Evolutionary conservation across 768 basidiomycete species (phyloP).

Genomic region (Lactarius hengduanensis): DNA sequence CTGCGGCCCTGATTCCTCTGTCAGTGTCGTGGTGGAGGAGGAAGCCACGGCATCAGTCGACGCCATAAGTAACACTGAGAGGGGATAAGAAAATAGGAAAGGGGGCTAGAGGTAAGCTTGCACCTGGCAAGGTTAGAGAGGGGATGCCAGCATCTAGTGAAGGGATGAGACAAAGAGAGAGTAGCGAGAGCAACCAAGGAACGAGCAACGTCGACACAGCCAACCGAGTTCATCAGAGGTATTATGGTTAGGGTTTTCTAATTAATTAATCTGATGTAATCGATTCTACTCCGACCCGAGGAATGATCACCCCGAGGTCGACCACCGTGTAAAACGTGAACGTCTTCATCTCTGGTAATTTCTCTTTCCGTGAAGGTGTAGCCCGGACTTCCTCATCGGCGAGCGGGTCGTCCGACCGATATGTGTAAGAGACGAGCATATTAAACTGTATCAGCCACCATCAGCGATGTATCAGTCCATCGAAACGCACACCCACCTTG

Average conservation of each 20-base stretch:
- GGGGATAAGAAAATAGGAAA: slow-evolving; percentile 16
- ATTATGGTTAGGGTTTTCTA: slow-evolving; percentile 17
- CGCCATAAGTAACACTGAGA: slow-evolving; percentile 31
- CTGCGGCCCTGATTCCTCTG: slow-evolving; percentile 43
- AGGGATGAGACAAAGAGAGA: slow-evolving; percentile 1
- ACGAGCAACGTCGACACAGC: not conserved
- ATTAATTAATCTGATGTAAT: not conserved
- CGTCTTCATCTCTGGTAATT: slow-evolving; percentile 73
- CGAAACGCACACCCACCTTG: slow-evolving; percentile 52
- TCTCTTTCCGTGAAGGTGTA: slow-evolving; percentile 43
- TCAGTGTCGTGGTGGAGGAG: slow-evolving; percentile 9
- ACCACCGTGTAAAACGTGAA: slow-evolving; percentile 89
- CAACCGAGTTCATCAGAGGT: not conserved
- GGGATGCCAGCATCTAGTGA: slow-evolving; percentile 26
- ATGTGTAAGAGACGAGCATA: slow-evolving; percentile 92
- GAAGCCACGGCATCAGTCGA: slow-evolving; percentile 31
- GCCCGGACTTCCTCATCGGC: slow-evolving; percentile 52
- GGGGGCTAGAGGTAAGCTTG: slow-evolving; percentile 36
- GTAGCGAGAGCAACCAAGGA: not conserved
- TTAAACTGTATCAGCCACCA: slow-evolving; percentile 62
- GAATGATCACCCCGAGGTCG: slow-evolving; percentile 69
- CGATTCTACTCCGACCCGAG: slow-evolving; percentile 37
- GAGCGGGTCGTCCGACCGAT: slow-evolving; percentile 83
- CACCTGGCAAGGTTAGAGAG: slow-evolving; percentile 42
- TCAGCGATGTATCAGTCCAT: slow-evolving; percentile 15